A percentile compares a stretch with the other conserved stretches of the same genome.
These are phyloP conservation scores for Dipteronia sinensis DNA, from an alignment of 345 rosid species.

Conservation along the genomic window DNA sequence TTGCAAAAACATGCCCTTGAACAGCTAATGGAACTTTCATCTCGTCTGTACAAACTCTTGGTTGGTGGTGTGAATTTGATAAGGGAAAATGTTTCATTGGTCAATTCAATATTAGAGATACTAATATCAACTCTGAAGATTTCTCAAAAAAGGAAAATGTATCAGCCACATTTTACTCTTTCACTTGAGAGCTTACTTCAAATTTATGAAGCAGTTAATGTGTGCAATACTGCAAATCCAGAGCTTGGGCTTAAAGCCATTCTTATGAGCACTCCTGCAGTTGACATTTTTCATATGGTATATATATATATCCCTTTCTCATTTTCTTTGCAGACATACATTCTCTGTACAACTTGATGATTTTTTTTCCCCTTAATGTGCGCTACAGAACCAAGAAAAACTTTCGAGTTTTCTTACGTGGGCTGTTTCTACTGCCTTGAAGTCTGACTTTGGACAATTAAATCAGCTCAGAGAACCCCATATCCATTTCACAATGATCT, in stretches of 20 bases:
- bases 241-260: slow-evolving; percentile 64
- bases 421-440: slow-evolving; percentile 69
- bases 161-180: slow-evolving; percentile 75
- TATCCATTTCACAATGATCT: slow-evolving; percentile 20
- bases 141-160: slow-evolving; percentile 69
- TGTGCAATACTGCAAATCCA: slow-evolving; percentile 37
- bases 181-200: slow-evolving; percentile 62
- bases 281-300: slow-evolving; percentile 63
- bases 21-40: slow-evolving; percentile 68
- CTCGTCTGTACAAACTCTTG: slow-evolving; percentile 61
- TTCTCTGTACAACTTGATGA: slow-evolving; percentile 2
- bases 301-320: slow-evolving; percentile 25
- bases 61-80: slow-evolving; percentile 45
- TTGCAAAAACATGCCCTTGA: slow-evolving; percentile 73
- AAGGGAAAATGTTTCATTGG: slow-evolving; percentile 39
- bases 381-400: slow-evolving; percentile 58
- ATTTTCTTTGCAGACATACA: background rate
- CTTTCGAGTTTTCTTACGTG: slow-evolving; percentile 69
- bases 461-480: slow-evolving; percentile 27
- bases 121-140: slow-evolving; percentile 57
- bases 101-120: slow-evolving; percentile 50
- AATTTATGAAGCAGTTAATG: slow-evolving; percentile 53
- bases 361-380: slow-evolving; percentile 13
- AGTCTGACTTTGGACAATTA: slow-evolving; percentile 40
- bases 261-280: slow-evolving; percentile 70